phyloP scores from a whole-genome alignment of 805 yeast species.

The Ogataea ganodermae region DNA sequence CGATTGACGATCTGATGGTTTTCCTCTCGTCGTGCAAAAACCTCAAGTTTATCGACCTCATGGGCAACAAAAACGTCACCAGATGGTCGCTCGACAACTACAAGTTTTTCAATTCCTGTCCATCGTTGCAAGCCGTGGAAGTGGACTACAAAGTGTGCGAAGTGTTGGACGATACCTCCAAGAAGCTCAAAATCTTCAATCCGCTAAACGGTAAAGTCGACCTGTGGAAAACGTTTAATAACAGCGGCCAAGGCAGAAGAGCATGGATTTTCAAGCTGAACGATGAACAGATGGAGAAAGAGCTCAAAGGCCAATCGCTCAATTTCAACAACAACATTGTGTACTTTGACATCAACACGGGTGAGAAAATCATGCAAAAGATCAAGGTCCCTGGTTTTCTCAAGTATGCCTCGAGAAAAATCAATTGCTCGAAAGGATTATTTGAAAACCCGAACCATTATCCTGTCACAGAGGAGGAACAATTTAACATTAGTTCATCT shows the following conservation, averaged over 20 bases:
- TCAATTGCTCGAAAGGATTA: constrained; percentile 56
- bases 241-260: constrained; percentile 65
- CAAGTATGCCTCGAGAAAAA: constrained; percentile 54
- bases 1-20: constrained; percentile 39
- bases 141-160: constrained; percentile 58
- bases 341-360: constrained; percentile 63
- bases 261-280: constrained; percentile 69
- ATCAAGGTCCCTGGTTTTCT: constrained; percentile 49
- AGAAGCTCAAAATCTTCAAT: constrained; percentile 30
- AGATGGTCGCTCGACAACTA: constrained; percentile 60
- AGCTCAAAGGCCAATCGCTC: constrained; percentile 25
- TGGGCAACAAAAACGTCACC: constrained; percentile 60
- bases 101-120: constrained; percentile 45
- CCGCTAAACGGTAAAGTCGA: constrained; percentile 23
- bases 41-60: constrained; percentile 63
- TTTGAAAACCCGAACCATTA: constrained; percentile 33
- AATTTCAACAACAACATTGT: constrained; percentile 43
- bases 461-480: constrained; percentile 3
- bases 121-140: constrained; percentile 64
- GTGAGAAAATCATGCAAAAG: constrained; percentile 55
- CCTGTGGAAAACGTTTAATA: constrained; percentile 54
- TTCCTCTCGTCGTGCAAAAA: constrained; percentile 37
- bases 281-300: constrained; percentile 25
- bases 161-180: constrained; percentile 42
- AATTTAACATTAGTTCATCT: not conserved